Evolutionary conservation across 2,329 filamentous ascomycete genomes (phyloP).

Genomic region (Trichoderma atrobrunneum): DNA sequence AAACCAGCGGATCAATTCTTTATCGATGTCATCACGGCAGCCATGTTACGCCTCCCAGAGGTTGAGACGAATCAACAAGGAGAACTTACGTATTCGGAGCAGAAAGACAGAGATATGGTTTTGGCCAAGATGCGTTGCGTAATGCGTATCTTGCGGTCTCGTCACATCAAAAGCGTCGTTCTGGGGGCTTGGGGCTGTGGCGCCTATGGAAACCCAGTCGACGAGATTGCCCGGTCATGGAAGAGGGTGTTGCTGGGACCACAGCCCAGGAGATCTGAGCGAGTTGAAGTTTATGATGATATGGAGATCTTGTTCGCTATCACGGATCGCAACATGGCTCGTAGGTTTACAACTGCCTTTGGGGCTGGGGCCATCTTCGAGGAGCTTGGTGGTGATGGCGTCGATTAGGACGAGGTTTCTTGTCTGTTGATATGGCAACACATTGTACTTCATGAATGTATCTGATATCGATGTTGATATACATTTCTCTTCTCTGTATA

Average conservation of each 20-base stretch:
- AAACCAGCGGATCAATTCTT: conserved; percentile 51
- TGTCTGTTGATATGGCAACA: neutral
- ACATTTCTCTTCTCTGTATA: neutral
- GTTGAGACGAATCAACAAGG: conserved; percentile 34
- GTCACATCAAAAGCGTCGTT: conserved; percentile 49
- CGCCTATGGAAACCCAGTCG: conserved; percentile 60
- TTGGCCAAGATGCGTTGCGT: conserved; percentile 57
- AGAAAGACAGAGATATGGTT: conserved; percentile 50
- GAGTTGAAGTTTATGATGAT: conserved; percentile 6
- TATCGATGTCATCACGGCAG: conserved; percentile 56
- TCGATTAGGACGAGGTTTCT: neutral
- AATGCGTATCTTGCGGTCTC: conserved; percentile 48
- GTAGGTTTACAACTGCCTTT: conserved; percentile 15
- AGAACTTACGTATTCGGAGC: conserved; percentile 38
- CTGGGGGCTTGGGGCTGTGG: conserved; percentile 65
- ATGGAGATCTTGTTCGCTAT: conserved; percentile 17
- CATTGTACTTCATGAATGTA: too few species aligned
- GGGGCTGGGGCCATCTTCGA: neutral
- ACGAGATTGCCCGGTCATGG: conserved; percentile 57
- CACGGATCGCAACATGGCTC: conserved; percentile 11
- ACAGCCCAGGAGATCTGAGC: neutral
- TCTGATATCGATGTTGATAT: neutral
- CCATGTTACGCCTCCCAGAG: conserved; percentile 59
- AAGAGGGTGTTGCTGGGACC: conserved; percentile 29
- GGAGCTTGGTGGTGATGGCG: neutral